Base-by-base conservation (phyloP, 352 stramenopile species). In the Phytopythium kandeliae region DNA sequence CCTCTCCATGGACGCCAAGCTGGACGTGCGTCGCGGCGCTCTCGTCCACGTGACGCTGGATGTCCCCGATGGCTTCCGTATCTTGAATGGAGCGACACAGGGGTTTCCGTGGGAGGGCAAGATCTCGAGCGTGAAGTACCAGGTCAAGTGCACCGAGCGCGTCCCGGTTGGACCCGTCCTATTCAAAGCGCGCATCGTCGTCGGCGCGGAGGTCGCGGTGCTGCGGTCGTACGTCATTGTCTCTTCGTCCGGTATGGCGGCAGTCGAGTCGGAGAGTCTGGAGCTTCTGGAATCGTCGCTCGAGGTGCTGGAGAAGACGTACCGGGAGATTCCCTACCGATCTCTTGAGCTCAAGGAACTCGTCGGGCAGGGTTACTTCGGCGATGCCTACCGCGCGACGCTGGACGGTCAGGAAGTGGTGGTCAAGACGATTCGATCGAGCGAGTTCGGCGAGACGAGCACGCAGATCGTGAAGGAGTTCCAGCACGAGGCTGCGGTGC, bases 391-490 rank as follows among this genome's bases (percentile, higher is more conserved):
- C 40, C 79, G 71, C 6, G 78, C 78, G 25, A 71, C 52, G 1
- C 71, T 82, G 38, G 61, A 85, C 17, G 81, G 79, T 16, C 42
- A 87, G 49, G 70, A 92, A 37, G 81, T 92, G 2, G 81, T 92
- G 9, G 79, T 92, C 19, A 92, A 92, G 65, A 90, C 78, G 4
- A 84, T 92, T 41, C 76, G 81, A 26, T 72, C 78, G 21, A 82
- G 70, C 48, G 80, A 87, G 42, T 86, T 88, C 60, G 78, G 80
- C 31, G 78, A 89, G 30, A 80, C 75, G 19, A 82, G 67, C 12
- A 71, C 82, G 28, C 78, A 92, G 53, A 85, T 92, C 52, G 55
- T 89, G 41, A 67, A 78, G n/a, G 80, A 92, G 51, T 90, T 92
- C 45, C 81, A 87, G 45, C 81, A 92, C 51, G 81, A 92, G 58